These are phyloP conservation scores for Vigna radiata DNA, from an alignment of 306 rosid species.

Conservation along the genomic window DNA sequence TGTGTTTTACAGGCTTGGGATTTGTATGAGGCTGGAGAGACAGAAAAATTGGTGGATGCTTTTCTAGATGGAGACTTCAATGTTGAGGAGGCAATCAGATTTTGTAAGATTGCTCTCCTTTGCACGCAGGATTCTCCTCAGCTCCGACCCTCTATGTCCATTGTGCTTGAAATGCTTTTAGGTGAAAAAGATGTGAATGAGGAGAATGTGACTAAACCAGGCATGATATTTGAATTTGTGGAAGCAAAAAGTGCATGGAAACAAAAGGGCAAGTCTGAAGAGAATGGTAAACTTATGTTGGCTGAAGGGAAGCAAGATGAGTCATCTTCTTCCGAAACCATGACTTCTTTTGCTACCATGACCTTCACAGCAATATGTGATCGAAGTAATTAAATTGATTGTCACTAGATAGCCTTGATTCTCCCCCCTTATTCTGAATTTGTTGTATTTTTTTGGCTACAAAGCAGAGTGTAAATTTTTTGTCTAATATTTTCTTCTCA, in stretches of 20 bases:
- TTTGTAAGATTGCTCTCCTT: slow-evolving; percentile 71
- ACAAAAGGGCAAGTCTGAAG: slow-evolving; percentile 39
- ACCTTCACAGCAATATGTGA: slow-evolving; percentile 59
- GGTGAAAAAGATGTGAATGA: slow-evolving; percentile 61
- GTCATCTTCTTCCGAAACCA: slow-evolving; percentile 53
- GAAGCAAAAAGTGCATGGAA: slow-evolving; percentile 35
- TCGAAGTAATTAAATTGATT: slow-evolving; percentile 15
- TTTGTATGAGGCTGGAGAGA: slow-evolving; percentile 59
- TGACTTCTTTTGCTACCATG: slow-evolving; percentile 64
- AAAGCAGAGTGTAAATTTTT: not conserved
- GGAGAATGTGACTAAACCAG: slow-evolving; percentile 65
- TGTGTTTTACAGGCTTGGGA: slow-evolving; percentile 68
- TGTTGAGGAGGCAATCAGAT: slow-evolving; percentile 63
- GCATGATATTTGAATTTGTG: slow-evolving; percentile 66
- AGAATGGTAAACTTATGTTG: slow-evolving; percentile 46
- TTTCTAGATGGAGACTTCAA: slow-evolving; percentile 49
- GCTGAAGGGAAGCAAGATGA: slow-evolving; percentile 46
- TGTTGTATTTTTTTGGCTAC: not conserved
- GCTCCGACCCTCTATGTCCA: slow-evolving; percentile 80
- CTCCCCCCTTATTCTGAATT: not conserved
- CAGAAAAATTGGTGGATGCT: slow-evolving; percentile 61
- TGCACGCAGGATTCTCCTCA: slow-evolving; percentile 85
- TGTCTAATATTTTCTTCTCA: not conserved
- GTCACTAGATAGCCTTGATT: not conserved
- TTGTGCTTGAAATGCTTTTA: slow-evolving; percentile 65